Evolutionary conservation across 2,329 filamentous ascomycete species (phyloP), one percentile per base, ranked within the genome.

Genomic region (Epichloe sylvatica): DNA sequence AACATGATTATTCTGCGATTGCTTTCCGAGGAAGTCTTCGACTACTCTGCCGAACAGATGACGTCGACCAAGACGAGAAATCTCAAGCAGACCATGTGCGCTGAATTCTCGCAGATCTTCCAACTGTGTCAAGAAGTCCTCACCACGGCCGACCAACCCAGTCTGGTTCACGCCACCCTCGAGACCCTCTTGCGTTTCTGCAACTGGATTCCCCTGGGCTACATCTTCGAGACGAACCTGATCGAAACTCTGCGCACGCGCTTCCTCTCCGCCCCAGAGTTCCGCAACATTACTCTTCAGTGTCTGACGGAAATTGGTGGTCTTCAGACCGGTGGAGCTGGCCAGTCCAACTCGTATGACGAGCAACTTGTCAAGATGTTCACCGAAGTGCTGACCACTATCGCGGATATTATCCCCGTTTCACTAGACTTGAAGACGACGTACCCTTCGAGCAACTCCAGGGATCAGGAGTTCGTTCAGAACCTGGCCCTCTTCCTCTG

Each of bases 361-460:
- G 92, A 98, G 65, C 91, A 95, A 70, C 78, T 98, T 43, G 84
- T 97, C 48, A 84, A 91, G 65, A 97, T 98, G 92, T 98, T 98
- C 69, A 97, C 92, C 41, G 91, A 96, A 65, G 92, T 92, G 21
- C 71, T 98, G 57, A 94, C 86, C 11, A 90, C 86, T 35, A 94
- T 98, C 59, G 84, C 91, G 19, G 87, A 84, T 61, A 95, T 95
- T 59, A 94, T 98, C 47, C 92, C 94, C 3, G 73, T 97, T 40
- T 80, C 86, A 6, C 77, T 97, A 55, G 90, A 97, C 62, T 76
- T 98, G 51, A 95, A 94, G 73, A 77, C 80, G 54, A 95, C 90
- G 13, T 98, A 97, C 62, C 84, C 85, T 19, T 83, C 82, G 54
- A 97, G 91, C 68, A 96, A 95, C 68, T 83, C 88, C 40, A 81